phyloP scores from a whole-genome alignment of 208 protist species.

The Angomonas desouzai region DNA sequence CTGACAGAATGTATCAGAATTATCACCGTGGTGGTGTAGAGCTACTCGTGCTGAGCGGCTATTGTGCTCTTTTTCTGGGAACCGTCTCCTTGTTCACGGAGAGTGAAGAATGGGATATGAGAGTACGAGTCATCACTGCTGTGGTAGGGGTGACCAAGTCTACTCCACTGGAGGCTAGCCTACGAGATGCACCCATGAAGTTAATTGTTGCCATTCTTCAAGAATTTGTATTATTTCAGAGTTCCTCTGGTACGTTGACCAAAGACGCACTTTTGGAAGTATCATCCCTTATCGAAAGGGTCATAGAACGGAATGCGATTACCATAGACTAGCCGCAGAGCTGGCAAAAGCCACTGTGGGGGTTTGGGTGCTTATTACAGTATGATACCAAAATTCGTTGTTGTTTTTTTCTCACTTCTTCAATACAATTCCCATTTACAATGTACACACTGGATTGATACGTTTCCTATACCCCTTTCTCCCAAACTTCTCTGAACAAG shows the following conservation, averaged over 20 bases:
- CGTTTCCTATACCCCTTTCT: too few relatives aligned
- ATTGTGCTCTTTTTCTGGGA: conserved; percentile 70
- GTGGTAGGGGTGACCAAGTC: conserved; percentile 35
- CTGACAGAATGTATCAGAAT: conserved; percentile 20
- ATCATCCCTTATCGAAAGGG: conserved; percentile 33
- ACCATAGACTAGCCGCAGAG: neutral
- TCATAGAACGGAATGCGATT: conserved; percentile 58
- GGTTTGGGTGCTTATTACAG: too few relatives aligned
- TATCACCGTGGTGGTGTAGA: conserved; percentile 39
- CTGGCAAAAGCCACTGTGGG: too few relatives aligned
- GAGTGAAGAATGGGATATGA: conserved; percentile 7
- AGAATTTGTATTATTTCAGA: conserved; percentile 88
- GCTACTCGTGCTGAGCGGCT: conserved; percentile 69
- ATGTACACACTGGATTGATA: too few relatives aligned
- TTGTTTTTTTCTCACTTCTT: neutral
- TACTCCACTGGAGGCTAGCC: conserved; percentile 18
- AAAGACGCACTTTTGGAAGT: conserved; percentile 45
- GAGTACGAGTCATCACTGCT: conserved; percentile 57
- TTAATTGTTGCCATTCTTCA: conserved; percentile 79
- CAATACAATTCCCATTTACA: too few relatives aligned
- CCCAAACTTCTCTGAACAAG: neutral
- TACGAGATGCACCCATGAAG: conserved; percentile 47
- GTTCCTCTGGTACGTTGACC: conserved; percentile 60
- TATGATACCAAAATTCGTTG: neutral
- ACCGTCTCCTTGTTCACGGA: conserved; percentile 41